phyloP scores from a whole-genome alignment of 1,284 basidiomycete species.

The Cryptococcus sp. region DNA sequence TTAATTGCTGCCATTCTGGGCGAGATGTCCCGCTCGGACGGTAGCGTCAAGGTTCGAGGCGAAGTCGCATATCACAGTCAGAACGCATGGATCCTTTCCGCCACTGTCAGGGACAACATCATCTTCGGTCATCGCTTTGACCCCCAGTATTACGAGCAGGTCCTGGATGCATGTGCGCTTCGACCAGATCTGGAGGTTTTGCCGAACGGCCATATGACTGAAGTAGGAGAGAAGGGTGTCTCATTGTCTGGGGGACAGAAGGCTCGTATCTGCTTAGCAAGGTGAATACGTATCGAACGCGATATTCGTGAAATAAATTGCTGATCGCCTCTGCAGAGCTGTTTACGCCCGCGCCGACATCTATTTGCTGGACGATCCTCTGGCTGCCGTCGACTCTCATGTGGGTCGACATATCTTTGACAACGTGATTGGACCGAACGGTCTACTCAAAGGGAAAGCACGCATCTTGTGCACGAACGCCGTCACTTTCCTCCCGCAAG shows the following conservation, averaged over 20 bases:
- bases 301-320: background rate
- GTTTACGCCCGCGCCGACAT: slow-evolving; percentile 63
- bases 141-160: slow-evolving; percentile 55
- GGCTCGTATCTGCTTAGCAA: slow-evolving; percentile 62
- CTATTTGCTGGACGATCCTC: slow-evolving; percentile 60
- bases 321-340: slow-evolving; percentile 28
- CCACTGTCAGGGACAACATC: slow-evolving; percentile 83
- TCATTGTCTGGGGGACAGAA: slow-evolving; percentile 63
- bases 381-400: slow-evolving; percentile 66
- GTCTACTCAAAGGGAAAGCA: slow-evolving; percentile 80
- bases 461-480: slow-evolving; percentile 88
- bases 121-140: slow-evolving; percentile 87
- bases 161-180: slow-evolving; percentile 73
- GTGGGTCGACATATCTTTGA: slow-evolving; percentile 70
- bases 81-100: slow-evolving; percentile 84
- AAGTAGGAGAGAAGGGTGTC: slow-evolving; percentile 66
- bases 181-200: slow-evolving; percentile 76
- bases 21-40: slow-evolving; percentile 79
- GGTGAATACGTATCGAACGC: slow-evolving; percentile 22
- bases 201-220: slow-evolving; percentile 68
- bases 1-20: slow-evolving; percentile 60
- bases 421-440: slow-evolving; percentile 84
- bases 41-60: slow-evolving; percentile 70
- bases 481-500: slow-evolving; percentile 77
- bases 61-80: slow-evolving; percentile 86